These are phyloP conservation scores for Bifiguratus adelaidae DNA, from an alignment of 192 early-diverging fungal species.

Conservation along the genomic window DNA sequence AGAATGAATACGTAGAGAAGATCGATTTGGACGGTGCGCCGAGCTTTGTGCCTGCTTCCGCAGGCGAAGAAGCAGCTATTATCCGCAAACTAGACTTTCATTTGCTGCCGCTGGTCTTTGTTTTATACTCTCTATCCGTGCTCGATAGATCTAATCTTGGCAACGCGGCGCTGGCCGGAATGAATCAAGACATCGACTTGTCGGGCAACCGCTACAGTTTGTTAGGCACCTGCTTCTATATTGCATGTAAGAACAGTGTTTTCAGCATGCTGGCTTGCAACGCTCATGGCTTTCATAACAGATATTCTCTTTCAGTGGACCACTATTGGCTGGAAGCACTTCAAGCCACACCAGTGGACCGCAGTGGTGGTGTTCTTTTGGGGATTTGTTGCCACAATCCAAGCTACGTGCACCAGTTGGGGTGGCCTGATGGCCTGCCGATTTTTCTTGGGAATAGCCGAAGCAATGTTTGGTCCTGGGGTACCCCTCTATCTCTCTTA, in stretches of 20 bases:
- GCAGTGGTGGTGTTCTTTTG: constrained; percentile 2
- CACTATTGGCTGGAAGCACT: constrained; percentile 4
- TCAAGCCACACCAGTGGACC: constrained; percentile 1
- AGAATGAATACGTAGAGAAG: too few species aligned
- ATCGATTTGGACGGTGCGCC: too few species aligned
- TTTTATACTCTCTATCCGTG: too few species aligned
- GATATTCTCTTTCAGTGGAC: background rate
- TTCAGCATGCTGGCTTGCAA: background rate
- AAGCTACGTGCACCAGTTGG: background rate
- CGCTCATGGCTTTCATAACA: background rate
- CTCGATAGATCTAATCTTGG: constrained; percentile 9
- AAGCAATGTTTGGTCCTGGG: too few species aligned
- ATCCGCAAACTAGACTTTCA: too few species aligned
- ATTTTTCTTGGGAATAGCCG: constrained; percentile 2
- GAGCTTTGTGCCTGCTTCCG: too few species aligned
- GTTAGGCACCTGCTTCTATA: constrained; percentile 3
- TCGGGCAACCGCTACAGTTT: constrained; percentile 4
- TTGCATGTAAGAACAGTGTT: constrained; percentile 3
- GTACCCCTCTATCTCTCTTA: too few species aligned
- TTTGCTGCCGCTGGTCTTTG: too few species aligned
- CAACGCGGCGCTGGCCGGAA: constrained; percentile 3
- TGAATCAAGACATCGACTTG: constrained; percentile 1
- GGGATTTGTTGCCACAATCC: constrained; percentile 1
- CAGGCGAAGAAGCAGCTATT: too few species aligned
- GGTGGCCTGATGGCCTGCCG: background rate